Base-by-base conservation (phyloP, 2,329 filamentous ascomycete species). In the Ceratocystis papillata region DNA sequence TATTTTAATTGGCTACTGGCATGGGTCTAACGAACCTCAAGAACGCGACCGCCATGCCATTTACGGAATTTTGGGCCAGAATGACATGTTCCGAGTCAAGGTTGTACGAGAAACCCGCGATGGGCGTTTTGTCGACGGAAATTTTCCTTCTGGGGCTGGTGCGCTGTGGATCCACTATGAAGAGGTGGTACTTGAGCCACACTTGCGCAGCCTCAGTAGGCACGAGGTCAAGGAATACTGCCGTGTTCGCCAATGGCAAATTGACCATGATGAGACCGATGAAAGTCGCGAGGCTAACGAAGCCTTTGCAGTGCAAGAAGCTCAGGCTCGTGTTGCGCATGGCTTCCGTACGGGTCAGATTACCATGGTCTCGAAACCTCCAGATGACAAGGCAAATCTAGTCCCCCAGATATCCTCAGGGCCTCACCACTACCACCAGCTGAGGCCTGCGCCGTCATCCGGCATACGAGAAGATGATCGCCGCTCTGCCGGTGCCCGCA, bases 21-120 rank as follows among this genome's bases (percentile, higher is more conserved):
- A 76, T 64, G 78, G 79, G 12, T 86, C 83, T 0, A 79, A 76
- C 41, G 79, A 81, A 62, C 50, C 71, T 0, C 73, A 78, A 1
- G 71, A 75, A 1, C 74, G 74, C 12, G 78, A 86, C 70, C 82
- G 83, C 64, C 84, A 87, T 70, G 84, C 83, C 0, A 82, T 86
- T 0, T 83, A 82, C 65, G 84, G 84, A 2, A 84, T 87, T 10
- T 73, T 87, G 0, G 83, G 83, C 0, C 79, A 79, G 20, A 85
- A 85, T 65, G 83, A 86, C 69, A 85, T 84, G 79, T 86, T 87
- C 71, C 76, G 84, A 0, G 82, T 86, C 65, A 86, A 86, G 72
- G 76, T 87, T 0, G 79, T 83, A 0, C 77, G 81, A 5, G 79
- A 84, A 70, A 86, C 83, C 0, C 79, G 83, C 2, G 83, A 86